Conservation (phyloP, 2,329 filamentous ascomycete species). For the Berkeleyomyces rouxiae region DNA sequence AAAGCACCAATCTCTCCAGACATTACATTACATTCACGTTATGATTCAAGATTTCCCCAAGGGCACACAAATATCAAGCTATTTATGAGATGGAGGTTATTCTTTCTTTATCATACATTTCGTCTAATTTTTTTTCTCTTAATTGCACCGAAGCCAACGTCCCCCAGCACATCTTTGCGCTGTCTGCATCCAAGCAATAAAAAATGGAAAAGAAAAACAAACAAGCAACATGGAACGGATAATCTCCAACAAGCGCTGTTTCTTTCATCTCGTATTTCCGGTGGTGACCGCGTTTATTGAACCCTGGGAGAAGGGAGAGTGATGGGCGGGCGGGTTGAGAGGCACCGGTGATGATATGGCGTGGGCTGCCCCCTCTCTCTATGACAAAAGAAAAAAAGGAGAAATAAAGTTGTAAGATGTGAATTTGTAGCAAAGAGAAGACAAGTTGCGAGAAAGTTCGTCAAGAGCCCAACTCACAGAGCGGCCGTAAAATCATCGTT, state of each 20-base stretch:
- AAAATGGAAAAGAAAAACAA: neutral
- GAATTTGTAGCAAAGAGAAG: neutral
- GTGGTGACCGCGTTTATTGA: neutral
- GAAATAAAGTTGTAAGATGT: too few species aligned
- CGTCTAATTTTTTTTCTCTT: neutral
- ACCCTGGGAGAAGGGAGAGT: neutral
- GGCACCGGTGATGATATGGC: neutral
- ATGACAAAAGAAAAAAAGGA: neutral
- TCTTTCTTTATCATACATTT: neutral
- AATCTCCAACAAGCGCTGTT: neutral
- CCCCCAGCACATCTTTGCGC: neutral
- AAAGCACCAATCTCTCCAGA: neutral
- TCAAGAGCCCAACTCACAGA: neutral
- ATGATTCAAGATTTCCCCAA: neutral
- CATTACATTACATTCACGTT: neutral
- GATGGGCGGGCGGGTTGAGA: neutral
- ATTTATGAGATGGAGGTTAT: neutral
- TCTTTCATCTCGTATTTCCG: neutral
- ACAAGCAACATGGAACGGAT: neutral
- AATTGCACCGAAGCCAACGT: neutral
- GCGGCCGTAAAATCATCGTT: too few species aligned
- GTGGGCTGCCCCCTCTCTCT: neutral
- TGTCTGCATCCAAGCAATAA: neutral
- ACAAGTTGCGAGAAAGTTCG: neutral
- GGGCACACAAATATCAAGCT: too few species aligned